Percentiles rank a stretch among this genome's conserved stretches.
phyloP scores from a whole-genome alignment of 306 rosid genomes.

The Quercus robur region DNA sequence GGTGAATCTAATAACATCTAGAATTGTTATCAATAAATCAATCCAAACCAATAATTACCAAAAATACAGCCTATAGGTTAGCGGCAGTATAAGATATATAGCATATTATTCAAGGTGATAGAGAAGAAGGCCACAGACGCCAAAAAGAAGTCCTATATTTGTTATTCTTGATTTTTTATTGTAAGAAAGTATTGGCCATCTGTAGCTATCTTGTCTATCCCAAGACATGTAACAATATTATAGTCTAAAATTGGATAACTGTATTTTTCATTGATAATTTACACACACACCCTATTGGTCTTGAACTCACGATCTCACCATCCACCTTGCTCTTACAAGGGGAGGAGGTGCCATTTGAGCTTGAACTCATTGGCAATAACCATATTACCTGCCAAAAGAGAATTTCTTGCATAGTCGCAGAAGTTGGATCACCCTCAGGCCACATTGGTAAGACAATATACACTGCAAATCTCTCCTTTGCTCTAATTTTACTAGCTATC shows the following conservation, averaged over 20 bases:
- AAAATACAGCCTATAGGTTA: not conserved
- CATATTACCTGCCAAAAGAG: constrained; percentile 90
- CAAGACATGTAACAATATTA: not conserved
- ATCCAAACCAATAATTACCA: constrained; percentile 1
- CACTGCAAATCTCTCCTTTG: constrained; percentile 85
- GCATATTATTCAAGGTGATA: not conserved
- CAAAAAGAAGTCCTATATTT: not conserved
- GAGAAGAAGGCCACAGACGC: not conserved
- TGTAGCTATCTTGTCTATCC: not conserved
- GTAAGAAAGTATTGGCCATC: not conserved
- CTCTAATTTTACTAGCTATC: constrained; percentile 79
- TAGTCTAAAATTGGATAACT: constrained; percentile 14
- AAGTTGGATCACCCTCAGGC: constrained; percentile 96
- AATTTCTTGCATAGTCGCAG: constrained; percentile 83
- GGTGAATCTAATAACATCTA: too few relatives aligned
- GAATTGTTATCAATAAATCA: not conserved
- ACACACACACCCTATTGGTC: too few relatives aligned
- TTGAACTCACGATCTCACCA: too few relatives aligned
- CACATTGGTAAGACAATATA: constrained; percentile 83
- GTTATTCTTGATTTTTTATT: not conserved
- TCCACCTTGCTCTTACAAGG: too few relatives aligned
- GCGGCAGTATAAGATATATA: not conserved
- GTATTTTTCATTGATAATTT: too few relatives aligned
- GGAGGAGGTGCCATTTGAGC: too few relatives aligned
- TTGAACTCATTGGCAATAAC: not conserved